phyloP scores from a whole-genome alignment of 2,329 filamentous ascomycete species.

The Nemania abortiva region DNA sequence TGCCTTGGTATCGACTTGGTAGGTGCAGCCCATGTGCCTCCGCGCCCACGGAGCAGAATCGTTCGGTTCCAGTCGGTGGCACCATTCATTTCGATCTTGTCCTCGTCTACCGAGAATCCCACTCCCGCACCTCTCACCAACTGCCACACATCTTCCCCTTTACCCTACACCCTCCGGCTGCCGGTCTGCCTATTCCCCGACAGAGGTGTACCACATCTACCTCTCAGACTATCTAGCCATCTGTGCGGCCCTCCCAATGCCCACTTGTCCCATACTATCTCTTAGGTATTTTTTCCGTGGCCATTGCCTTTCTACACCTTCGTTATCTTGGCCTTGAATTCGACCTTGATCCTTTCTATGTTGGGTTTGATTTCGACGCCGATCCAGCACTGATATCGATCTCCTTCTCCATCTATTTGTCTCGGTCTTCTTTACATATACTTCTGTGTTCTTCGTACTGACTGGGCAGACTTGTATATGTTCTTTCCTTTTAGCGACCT shows the following conservation, averaged over 20 bases:
- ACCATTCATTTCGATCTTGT: slow-evolving; percentile 35
- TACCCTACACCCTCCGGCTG: background rate
- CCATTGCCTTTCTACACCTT: slow-evolving; percentile 4
- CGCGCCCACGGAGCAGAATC: slow-evolving; percentile 11
- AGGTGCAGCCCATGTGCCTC: slow-evolving; percentile 27
- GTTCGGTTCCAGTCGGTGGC: slow-evolving; percentile 19
- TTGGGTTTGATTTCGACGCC: slow-evolving; percentile 15
- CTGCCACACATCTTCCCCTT: slow-evolving; percentile 10
- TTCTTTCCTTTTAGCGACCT: background rate
- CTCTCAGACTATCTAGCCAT: background rate
- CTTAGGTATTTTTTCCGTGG: slow-evolving; percentile 15
- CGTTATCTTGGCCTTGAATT: slow-evolving; percentile 6
- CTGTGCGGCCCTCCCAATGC: background rate
- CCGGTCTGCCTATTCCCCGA: background rate
- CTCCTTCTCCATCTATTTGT: background rate
- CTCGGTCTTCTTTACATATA: background rate
- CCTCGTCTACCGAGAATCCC: slow-evolving; percentile 15
- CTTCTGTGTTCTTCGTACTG: background rate
- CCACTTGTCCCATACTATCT: slow-evolving; percentile 8
- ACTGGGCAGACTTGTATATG: slow-evolving; percentile 2
- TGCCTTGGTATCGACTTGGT: slow-evolving; percentile 20
- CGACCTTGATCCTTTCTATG: slow-evolving; percentile 8
- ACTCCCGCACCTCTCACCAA: slow-evolving; percentile 13
- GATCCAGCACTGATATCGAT: slow-evolving; percentile 11
- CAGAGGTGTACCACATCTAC: background rate